phyloP scores from a whole-genome alignment of 345 rosid genomes.

The Excoecaria cochinchinensis region DNA sequence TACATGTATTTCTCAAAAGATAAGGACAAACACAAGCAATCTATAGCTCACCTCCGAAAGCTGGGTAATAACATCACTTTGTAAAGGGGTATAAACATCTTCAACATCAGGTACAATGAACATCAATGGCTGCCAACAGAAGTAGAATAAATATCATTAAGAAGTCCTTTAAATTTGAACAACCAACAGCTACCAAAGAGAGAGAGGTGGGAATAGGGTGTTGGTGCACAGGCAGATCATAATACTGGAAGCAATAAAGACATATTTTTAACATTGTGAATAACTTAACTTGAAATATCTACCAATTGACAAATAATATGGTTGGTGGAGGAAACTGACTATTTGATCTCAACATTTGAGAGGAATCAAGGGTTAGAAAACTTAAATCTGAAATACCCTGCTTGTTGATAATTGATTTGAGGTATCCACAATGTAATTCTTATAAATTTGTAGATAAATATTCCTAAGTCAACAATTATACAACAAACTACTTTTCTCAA shows the following conservation, averaged over 20 bases:
- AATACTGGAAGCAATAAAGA: neutral
- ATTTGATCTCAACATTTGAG: no score
- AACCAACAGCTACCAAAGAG: neutral
- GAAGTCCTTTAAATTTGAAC: neutral
- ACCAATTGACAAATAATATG: neutral
- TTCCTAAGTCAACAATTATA: neutral
- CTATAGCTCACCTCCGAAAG: slow-evolving; percentile 71
- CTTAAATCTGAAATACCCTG: neutral
- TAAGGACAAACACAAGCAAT: neutral
- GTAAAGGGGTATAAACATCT: slow-evolving; percentile 92
- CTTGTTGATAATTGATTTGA: neutral
- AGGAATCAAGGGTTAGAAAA: neutral
- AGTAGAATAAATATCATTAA: neutral
- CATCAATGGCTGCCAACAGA: slow-evolving; percentile 75
- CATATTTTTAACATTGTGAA: neutral
- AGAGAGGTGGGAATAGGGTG: neutral
- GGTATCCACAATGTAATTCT: neutral
- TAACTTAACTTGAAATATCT: neutral
- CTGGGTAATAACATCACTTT: slow-evolving; percentile 75
- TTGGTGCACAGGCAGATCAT: neutral
- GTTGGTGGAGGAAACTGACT: no score
- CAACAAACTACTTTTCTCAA: neutral
- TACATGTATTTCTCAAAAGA: slow-evolving; percentile 2
- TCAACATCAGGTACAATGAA: slow-evolving; percentile 86
- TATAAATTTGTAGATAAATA: neutral